These are phyloP conservation scores for Jacaranda copaia DNA, from an alignment of 257 asterid genomes.

Conservation along the genomic window DNA sequence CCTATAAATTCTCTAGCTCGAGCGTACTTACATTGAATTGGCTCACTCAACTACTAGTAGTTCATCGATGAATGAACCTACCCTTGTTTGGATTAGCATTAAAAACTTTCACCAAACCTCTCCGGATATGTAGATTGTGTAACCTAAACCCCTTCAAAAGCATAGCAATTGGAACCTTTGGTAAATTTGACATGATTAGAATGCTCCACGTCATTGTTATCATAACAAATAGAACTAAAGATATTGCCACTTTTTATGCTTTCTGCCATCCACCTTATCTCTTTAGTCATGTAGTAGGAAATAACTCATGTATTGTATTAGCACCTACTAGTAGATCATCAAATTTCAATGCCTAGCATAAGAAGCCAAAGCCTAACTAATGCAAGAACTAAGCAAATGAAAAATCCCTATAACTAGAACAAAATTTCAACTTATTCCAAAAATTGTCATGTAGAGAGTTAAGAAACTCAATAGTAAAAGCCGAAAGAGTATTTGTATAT, in stretches of 20 bases:
- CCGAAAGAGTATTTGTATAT: background rate
- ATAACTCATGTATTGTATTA: background rate
- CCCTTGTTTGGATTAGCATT: conserved; percentile 28
- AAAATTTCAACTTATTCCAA: conserved; percentile 14
- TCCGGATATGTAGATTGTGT: conserved; percentile 98
- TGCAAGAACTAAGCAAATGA: conserved; percentile 84
- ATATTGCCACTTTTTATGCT: conserved; percentile 65
- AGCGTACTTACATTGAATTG: conserved; percentile 1
- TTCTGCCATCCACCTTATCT: conserved; percentile 67
- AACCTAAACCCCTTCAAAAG: conserved; percentile 98
- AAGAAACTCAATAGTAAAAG: conserved; percentile 16
- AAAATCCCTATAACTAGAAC: conserved; percentile 69
- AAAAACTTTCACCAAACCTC: conserved; percentile 86
- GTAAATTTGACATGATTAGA: conserved; percentile 80
- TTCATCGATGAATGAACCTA: background rate
- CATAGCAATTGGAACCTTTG: conserved; percentile 92
- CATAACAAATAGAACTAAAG: conserved; percentile 74
- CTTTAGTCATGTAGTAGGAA: conserved; percentile 73
- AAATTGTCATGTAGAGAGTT: conserved; percentile 23
- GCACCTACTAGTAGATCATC: conserved; percentile 23
- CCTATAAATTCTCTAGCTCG: conserved; percentile 20
- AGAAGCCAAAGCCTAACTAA: conserved; percentile 94
- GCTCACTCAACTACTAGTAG: conserved; percentile 13
- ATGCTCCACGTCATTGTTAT: conserved; percentile 86
- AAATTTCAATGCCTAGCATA: conserved; percentile 72